Base-by-base conservation (phyloP, 2,329 filamentous ascomycete species). In the Aureobasidium musti region DNA sequence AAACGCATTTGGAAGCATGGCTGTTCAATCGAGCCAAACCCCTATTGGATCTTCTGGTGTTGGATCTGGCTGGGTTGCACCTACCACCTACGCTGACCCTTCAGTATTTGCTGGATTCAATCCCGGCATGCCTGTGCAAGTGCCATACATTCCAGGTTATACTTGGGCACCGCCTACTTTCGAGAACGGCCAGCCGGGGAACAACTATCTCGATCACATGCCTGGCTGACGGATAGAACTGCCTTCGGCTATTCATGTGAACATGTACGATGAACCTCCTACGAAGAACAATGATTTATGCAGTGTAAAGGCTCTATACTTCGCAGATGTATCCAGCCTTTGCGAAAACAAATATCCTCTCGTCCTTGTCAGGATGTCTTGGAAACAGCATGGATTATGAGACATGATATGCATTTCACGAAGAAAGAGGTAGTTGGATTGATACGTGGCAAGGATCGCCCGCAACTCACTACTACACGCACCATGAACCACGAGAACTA, bases 81-180 rank as follows among this genome's bases (percentile, higher is more conserved):
- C 59, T 8, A 41, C 45, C 1, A 23, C 45, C 14, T 63, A 52
- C 19, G n/a, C 45, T 21, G 21, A 19, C 5, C 33, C 45, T n/a
- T 23, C 59, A 28, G 45, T 50, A 5, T 63, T 50, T 7, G 21
- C 59, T 28, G 59, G 33, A 7, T 63, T 47, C 17, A 39, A 35
- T 6, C 17, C 43, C 2, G 33, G 45, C 19, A 63, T 63, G 45
- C 21, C 59, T 13, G 17, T 63, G 21, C 45, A 37, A 14, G 23
- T 63, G 33, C 59, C 59, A 13, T 63, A 41, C 28, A 47, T 61
- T 10, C n/a, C 57, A 23, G 57, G 57, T 11, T 63, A 50, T 30
- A 39, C 45, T 52, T 63, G 59, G 59, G 45, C 49, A 17, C 45
- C 45, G 4, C 21, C 59, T 21, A 14, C 21, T 17, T 63, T 50